Evolutionary conservation across 169 alveolate genomes (phyloP).

Genomic region (Plasmodium falciparum): DNA sequence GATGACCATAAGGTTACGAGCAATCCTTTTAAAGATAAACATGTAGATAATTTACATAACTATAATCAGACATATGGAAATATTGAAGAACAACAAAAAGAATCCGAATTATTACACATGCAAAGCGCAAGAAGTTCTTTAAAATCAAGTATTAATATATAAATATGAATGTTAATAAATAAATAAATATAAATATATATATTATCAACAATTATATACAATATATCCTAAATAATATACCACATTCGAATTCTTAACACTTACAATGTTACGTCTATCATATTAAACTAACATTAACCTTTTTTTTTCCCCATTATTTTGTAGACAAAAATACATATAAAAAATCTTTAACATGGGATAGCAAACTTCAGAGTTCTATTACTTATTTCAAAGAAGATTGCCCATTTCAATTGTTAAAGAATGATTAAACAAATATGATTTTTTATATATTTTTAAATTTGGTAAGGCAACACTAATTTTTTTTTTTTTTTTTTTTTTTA

Average conservation of each 20-base stretch:
- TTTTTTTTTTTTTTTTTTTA: background rate
- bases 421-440: background rate
- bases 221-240: too few species aligned
- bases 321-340: constrained; percentile 53
- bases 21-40: background rate
- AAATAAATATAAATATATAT: background rate
- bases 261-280: background rate
- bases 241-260: background rate
- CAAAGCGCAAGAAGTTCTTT: constrained; percentile 72
- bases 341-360: constrained; percentile 76
- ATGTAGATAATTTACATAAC: constrained; percentile 11
- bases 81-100: constrained; percentile 20
- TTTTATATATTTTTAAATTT: background rate
- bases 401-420: constrained; percentile 35
- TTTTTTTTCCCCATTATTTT: constrained; percentile 8
- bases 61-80: constrained; percentile 5
- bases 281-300: background rate
- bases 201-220: too few species aligned
- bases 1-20: background rate
- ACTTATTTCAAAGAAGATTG: constrained; percentile 74
- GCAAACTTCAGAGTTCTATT: constrained; percentile 63
- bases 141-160: constrained; percentile 49
- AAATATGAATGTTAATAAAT: background rate
- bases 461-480: background rate
- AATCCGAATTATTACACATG: constrained; percentile 48